Evolutionary conservation across 148 eudicot species (phyloP), one percentile per base, ranked within the genome.

Genomic region (Chenopodium formosanum): DNA sequence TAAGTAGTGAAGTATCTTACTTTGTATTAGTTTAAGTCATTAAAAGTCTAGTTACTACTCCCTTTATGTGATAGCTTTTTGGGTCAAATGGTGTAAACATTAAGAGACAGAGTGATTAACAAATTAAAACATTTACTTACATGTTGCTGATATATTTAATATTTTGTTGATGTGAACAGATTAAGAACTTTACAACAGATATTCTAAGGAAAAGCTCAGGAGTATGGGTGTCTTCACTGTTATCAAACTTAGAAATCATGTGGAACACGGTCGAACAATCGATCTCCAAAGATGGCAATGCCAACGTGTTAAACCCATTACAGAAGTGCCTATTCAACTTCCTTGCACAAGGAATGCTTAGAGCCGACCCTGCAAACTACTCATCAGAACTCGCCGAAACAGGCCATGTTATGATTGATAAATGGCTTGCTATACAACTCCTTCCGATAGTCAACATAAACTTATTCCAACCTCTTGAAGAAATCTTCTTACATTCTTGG

Each of bases 351-450:
- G 70, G 83, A 83, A 79, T 95, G 53, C 19, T 88, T 25, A 92
- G 94, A 19, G 97, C 92, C 0, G 92, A 93, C 83, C 84, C 91
- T 19, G 73, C 91, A 0, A 79, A 83, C 56, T 81, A 84, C 67
- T 88, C 91, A 0, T 88, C 91, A 4, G 89, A 95, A 52, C 68
- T 95, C 37, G 74, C 89, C 56, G 81, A 85, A 29, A 71, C 85
- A 3, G 98, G 97, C 34, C 83, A 86, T 80, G 34, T 53, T 19
- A 87, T 86, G 91, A 66, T 92, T 44, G 89, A 88, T 84, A 85
- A 84, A 70, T 95, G 98, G 98, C 92, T 95, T 17, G 94, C 87
- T 1, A n/a, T 93, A 29, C 94, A 91, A 73, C 84, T 95, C 83
- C 83, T 91, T 64, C 98, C 98, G 22, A 91, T 91, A 3, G 63